Evolutionary conservation across 2,329 filamentous ascomycete species (phyloP).

Genomic region (Hortaea sp.): DNA sequence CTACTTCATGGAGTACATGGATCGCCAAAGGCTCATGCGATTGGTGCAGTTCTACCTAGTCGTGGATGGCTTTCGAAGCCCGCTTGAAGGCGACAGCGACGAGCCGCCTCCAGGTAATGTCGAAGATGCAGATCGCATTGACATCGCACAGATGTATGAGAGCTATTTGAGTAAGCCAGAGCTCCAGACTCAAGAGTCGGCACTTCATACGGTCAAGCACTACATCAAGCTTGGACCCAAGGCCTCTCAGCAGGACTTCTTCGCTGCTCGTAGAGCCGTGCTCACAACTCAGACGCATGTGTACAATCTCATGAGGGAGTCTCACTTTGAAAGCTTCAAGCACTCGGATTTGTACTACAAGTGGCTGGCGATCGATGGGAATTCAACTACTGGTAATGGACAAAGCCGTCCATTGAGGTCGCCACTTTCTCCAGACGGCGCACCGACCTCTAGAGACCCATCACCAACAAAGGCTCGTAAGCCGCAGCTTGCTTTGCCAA

Average conservation of each 20-base stretch:
- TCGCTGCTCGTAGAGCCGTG: slow-evolving; percentile 69
- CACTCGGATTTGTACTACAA: slow-evolving; percentile 94
- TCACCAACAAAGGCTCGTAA: slow-evolving; percentile 13
- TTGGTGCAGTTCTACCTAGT: slow-evolving; percentile 98
- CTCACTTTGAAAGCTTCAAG: slow-evolving; percentile 76
- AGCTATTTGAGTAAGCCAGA: slow-evolving; percentile 77
- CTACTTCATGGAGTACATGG: slow-evolving; percentile 99
- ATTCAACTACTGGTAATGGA: slow-evolving; percentile 22
- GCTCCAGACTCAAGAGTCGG: slow-evolving; percentile 62
- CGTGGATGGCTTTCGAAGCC: slow-evolving; percentile 90
- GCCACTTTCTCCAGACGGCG: slow-evolving; percentile 10
- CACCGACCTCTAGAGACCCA: slow-evolving; percentile 5
- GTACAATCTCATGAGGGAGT: slow-evolving; percentile 72
- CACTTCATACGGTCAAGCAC: slow-evolving; percentile 58
- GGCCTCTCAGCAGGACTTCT: slow-evolving; percentile 73
- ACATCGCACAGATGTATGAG: slow-evolving; percentile 85
- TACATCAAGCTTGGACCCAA: slow-evolving; percentile 70
- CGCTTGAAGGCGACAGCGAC: slow-evolving; percentile 74
- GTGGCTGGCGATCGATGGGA: slow-evolving; percentile 78
- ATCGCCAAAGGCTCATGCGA: slow-evolving; percentile 74
- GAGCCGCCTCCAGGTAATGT: slow-evolving; percentile 41
- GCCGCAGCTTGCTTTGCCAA: slow-evolving; percentile 11
- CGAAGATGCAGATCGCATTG: slow-evolving; percentile 74
- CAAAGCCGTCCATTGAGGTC: slow-evolving; percentile 7
- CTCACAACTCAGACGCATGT: slow-evolving; percentile 72